Percentiles rank a stretch among this genome's conserved stretches.
Conservation (phyloP, 805 yeast genomes). For the Diddensiella santjacobensis region DNA sequence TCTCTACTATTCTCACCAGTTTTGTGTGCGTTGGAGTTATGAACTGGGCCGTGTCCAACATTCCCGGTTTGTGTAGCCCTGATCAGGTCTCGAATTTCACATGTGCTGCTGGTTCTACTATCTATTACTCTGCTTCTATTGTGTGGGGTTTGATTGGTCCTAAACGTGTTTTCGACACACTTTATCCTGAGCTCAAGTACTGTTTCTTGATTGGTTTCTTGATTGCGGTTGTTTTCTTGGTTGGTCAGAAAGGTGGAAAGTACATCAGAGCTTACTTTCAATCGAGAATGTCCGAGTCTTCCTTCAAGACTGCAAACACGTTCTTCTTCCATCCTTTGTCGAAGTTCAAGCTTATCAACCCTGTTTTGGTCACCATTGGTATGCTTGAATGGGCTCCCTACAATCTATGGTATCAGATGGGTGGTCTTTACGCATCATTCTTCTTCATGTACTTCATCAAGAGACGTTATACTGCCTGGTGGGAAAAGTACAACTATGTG, state of each 20-base stretch:
- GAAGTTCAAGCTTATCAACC: constrained; percentile 22
- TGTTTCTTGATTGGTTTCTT: constrained; percentile 22
- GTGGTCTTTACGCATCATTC: constrained; percentile 41
- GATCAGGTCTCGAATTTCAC: constrained; percentile 33
- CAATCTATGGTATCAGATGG: constrained; percentile 41
- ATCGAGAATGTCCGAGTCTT: background rate
- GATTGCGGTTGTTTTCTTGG: constrained; percentile 19
- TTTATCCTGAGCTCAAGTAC: constrained; percentile 24
- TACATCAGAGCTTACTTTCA: constrained; percentile 8
- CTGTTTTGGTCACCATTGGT: constrained; percentile 45
- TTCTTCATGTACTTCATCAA: constrained; percentile 45
- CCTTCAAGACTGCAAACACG: constrained; percentile 1
- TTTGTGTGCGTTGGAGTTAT: constrained; percentile 30
- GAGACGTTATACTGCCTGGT: constrained; percentile 44
- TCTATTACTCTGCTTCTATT: constrained; percentile 47
- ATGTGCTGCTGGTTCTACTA: constrained; percentile 38
- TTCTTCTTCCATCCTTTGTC: constrained; percentile 5
- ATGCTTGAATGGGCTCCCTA: constrained; percentile 39
- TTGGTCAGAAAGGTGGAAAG: constrained; percentile 2
- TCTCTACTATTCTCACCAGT: constrained; percentile 39
- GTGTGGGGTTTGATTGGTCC: constrained; percentile 47
- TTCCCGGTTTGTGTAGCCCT: constrained; percentile 31
- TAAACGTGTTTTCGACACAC: constrained; percentile 38
- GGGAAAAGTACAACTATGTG: constrained; percentile 52
- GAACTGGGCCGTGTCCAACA: constrained; percentile 24